phyloP scores from a whole-genome alignment of 305 asterid species.

The Fraxinus ornus region DNA sequence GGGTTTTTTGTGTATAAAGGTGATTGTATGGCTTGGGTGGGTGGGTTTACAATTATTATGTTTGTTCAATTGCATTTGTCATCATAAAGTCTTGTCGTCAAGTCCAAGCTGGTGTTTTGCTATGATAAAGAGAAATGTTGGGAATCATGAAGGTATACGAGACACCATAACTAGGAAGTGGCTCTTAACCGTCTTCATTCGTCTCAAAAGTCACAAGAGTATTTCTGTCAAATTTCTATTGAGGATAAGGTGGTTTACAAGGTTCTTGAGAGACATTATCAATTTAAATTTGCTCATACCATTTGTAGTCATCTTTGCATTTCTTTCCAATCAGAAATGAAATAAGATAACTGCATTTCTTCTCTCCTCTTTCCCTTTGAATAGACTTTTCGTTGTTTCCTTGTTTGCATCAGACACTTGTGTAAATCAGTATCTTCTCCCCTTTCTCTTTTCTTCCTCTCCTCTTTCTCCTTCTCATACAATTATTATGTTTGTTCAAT shows the following conservation, averaged over 20 bases:
- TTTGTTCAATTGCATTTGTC: background rate
- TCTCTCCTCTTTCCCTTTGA: background rate
- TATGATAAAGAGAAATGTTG: background rate
- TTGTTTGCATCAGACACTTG: background rate
- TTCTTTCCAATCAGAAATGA: background rate
- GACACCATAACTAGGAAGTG: background rate
- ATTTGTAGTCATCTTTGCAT: background rate
- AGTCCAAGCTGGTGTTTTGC: background rate
- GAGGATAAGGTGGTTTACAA: background rate
- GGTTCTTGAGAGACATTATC: background rate
- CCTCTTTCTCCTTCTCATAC: background rate
- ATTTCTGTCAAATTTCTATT: background rate
- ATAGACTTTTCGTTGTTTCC: background rate
- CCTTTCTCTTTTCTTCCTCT: background rate
- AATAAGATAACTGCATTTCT: background rate
- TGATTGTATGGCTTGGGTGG: too few relatives aligned
- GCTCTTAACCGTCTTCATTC: background rate
- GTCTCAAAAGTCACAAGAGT: background rate
- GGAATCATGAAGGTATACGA: background rate
- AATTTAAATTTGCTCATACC: background rate
- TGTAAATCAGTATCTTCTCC: background rate
- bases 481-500: too few relatives aligned
- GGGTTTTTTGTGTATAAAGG: too few relatives aligned
- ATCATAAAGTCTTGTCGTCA: background rate
- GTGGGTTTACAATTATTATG: background rate